These are phyloP conservation scores for Cystobasidium pallidum DNA, from an alignment of 1,284 basidiomycete genomes.

Conservation along the genomic window DNA sequence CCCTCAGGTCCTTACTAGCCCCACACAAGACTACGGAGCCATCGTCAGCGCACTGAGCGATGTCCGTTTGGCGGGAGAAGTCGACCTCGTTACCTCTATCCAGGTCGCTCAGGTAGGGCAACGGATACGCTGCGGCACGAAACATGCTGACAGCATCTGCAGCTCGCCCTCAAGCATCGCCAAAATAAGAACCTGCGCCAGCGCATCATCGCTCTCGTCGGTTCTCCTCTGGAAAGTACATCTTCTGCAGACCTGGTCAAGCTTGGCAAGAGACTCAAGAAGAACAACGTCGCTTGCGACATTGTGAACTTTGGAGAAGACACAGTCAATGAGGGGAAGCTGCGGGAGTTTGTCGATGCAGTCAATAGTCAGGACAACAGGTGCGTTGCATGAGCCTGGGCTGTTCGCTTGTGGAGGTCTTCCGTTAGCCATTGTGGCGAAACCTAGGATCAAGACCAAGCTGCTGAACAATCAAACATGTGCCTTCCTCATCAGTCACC, in stretches of 20 bases:
- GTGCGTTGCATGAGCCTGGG: constrained; percentile 6
- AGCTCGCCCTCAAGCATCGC: constrained; percentile 91
- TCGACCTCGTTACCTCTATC: constrained; percentile 85
- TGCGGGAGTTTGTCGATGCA: constrained; percentile 76
- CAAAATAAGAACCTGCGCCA: constrained; percentile 98
- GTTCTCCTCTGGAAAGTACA: constrained; percentile 70
- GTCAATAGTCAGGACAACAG: constrained; percentile 74
- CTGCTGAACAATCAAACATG: too few species aligned
- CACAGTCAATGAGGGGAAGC: constrained; percentile 62
- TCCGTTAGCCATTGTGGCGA: too few species aligned
- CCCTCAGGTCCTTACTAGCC: constrained; percentile 91
- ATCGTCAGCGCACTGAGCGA: constrained; percentile 78
- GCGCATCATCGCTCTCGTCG: constrained; percentile 90
- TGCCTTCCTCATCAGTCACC: constrained; percentile 69
- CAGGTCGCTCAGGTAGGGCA: constrained; percentile 73
- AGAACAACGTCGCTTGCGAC: constrained; percentile 98
- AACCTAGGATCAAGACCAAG: background rate
- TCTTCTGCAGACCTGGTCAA: constrained; percentile 49
- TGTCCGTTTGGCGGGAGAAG: constrained; percentile 73
- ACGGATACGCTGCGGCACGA: background rate
- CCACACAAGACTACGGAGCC: constrained; percentile 92
- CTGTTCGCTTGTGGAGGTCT: background rate
- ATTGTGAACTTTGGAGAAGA: constrained; percentile 72
- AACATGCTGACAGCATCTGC: constrained; percentile 1
- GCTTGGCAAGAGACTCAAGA: constrained; percentile 96